Evolutionary conservation across 225 moss, liverwort and hornwort genomes (phyloP), one percentile per base, ranked within the genome.

Genomic region (Physcomitrellopsis africana): DNA sequence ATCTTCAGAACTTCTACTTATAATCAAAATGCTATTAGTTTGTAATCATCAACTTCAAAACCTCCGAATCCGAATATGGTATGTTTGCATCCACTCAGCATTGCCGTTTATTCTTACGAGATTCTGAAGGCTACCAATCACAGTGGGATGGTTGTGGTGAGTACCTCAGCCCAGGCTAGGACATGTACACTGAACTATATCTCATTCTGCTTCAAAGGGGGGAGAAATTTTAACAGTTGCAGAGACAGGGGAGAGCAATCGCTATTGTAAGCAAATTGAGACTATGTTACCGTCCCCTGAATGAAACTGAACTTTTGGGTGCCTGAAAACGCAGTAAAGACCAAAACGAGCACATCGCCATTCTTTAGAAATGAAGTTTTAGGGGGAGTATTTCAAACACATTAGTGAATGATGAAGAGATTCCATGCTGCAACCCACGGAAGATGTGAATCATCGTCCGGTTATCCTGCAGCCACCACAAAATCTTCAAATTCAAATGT

Each of bases 351-450:
- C 58, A 22, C 24, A 16, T 67, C 61, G 66, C 43, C 20, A 65
- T 26, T 54, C 48, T 75, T 13, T 72, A 1, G 42, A 26, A 71
- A 26, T 57, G 72, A 60, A 46, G 55, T 76, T 71, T n/a, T 2
- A 37, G 55, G 67, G 24, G 56, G n/a, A 72, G 27, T 42, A 47
- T 65, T 46, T 15, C 22, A 54, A 74, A 53, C 26, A 64, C 18
- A 37, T 71, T 67, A 72, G 42, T 29, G 47, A 10, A 79, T 5
- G 22, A 79, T 83, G 82, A 83, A 44, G 75, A 79, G 79, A 56
- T 75, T 62, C 22, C 27, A n/a, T 67, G 24, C 8, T 66, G 70
- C 60, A 75, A 56, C 54, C n/a, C 79, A 54, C 74, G 65, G 41
- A 75, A 82, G 55, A 47, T 27, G 55, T 41, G 75, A 71, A 55